Conservation (phyloP, 2,329 filamentous ascomycete species). For the Teratosphaeriaceae sp. region DNA sequence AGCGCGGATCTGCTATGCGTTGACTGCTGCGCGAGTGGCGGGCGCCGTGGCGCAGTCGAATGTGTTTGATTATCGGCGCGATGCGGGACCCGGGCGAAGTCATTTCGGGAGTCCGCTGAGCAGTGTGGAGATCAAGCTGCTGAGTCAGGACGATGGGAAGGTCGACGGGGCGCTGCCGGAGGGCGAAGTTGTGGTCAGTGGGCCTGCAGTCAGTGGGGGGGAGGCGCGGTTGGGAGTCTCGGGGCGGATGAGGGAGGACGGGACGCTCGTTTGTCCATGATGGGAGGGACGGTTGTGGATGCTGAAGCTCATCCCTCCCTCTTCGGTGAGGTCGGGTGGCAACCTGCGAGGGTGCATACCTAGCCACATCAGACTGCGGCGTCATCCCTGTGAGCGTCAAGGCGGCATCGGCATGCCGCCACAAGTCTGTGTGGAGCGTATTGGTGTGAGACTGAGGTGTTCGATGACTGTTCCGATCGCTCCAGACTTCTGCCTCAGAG, state of each 20-base stretch:
- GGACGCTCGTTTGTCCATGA: slow-evolving; percentile 5
- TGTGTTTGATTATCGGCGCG: slow-evolving; percentile 74
- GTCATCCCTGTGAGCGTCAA: too few species aligned
- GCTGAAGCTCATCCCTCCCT: not conserved
- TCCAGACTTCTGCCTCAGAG: too few species aligned
- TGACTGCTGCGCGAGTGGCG: slow-evolving; percentile 76
- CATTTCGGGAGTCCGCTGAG: slow-evolving; percentile 82
- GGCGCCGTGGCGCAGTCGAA: slow-evolving; percentile 84
- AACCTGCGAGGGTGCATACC: not conserved
- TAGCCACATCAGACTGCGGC: too few species aligned
- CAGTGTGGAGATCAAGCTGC: slow-evolving; percentile 63
- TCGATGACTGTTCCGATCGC: too few species aligned
- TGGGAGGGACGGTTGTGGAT: not conserved
- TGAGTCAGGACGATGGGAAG: slow-evolving; percentile 38
- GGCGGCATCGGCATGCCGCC: too few species aligned
- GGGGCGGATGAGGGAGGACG: slow-evolving; percentile 60
- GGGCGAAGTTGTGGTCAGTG: slow-evolving; percentile 56
- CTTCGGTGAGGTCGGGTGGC: not conserved
- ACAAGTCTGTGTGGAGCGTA: too few species aligned
- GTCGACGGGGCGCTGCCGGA: slow-evolving; percentile 52
- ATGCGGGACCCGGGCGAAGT: slow-evolving; percentile 36
- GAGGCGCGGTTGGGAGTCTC: slow-evolving; percentile 58
- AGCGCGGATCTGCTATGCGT: slow-evolving; percentile 75
- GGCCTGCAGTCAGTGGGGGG: slow-evolving; percentile 65
- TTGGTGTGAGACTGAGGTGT: too few species aligned